Conservation (phyloP, 169 alveolate genomes). For the Plasmodium relictum region DNA sequence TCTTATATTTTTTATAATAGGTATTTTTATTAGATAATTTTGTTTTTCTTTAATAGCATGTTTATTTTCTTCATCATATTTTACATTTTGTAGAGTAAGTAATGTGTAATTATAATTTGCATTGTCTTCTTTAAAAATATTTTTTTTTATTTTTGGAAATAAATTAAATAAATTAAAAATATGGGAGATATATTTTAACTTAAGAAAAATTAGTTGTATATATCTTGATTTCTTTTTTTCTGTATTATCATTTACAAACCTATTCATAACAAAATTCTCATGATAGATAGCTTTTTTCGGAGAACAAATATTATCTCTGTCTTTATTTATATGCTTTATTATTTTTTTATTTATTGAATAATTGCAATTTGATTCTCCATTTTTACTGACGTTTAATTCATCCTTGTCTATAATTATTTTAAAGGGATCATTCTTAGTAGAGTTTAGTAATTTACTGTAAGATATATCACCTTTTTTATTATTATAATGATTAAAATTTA, state of each 20-base stretch:
- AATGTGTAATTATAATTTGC: slow-evolving; percentile 28
- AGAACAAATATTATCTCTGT: slow-evolving; percentile 5
- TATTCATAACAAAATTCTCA: slow-evolving; percentile 3
- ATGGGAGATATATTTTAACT: slow-evolving; percentile 5
- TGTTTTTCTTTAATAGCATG: slow-evolving; percentile 4
- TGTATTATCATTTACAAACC: background rate
- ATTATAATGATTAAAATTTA: slow-evolving; percentile 2
- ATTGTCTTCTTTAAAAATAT: slow-evolving; percentile 17
- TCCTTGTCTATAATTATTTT: slow-evolving; percentile 7
- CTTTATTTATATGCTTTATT: no score
- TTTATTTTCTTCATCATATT: slow-evolving; percentile 34
- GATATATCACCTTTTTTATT: background rate
- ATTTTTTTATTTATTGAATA: no score
- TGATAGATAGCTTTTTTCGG: slow-evolving; percentile 1
- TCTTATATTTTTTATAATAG: slow-evolving; percentile 19
- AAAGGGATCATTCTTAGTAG: background rate
- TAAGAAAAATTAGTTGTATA: slow-evolving; percentile 1
- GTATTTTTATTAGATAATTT: slow-evolving; percentile 15
- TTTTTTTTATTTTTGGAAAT: slow-evolving; percentile 16
- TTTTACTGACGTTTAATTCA: background rate
- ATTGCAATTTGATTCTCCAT: background rate
- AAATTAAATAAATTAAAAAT: slow-evolving; percentile 37
- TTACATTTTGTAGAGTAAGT: slow-evolving; percentile 14
- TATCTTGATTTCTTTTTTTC: background rate
- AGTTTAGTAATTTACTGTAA: background rate